phyloP scores from a whole-genome alignment of 2,329 filamentous ascomycete species.

The Lecanicillium sp. region DNA sequence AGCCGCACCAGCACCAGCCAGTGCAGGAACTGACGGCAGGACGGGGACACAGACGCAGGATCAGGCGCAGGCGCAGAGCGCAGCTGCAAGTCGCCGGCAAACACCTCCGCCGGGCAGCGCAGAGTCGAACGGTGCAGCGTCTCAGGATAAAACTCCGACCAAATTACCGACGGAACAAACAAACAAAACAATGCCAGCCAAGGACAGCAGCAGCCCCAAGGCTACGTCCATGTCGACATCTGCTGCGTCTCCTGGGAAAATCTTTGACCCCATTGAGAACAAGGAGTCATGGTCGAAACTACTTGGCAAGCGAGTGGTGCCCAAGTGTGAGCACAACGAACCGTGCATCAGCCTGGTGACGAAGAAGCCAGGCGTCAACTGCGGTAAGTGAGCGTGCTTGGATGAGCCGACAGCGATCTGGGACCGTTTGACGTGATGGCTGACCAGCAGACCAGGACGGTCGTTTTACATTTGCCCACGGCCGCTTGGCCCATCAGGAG shows the following conservation, averaged over 20 bases:
- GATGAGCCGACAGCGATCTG: background rate
- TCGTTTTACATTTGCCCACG: conserved; percentile 58
- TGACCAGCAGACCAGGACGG: conserved; percentile 31
- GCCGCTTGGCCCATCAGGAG: conserved; percentile 76
- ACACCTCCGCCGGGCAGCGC: background rate
- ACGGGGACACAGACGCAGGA: background rate
- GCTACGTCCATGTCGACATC: background rate
- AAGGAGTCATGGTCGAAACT: conserved; percentile 84
- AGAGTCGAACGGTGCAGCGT: background rate
- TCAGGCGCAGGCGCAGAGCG: background rate
- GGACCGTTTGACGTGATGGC: conserved; percentile 11
- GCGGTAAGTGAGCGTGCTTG: conserved; percentile 36
- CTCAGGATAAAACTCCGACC: too few relatives aligned
- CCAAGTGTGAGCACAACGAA: conserved; percentile 81
- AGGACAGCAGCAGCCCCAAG: background rate
- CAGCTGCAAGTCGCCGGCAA: background rate
- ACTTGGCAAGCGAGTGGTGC: conserved; percentile 64
- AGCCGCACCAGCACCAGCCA: too few relatives aligned
- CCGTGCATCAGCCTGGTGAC: conserved; percentile 77
- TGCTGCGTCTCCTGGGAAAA: conserved; percentile 23
- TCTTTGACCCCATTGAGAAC: conserved; percentile 60
- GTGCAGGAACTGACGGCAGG: background rate
- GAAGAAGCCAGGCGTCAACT: conserved; percentile 84
- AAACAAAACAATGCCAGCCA: background rate
- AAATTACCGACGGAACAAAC: background rate